phyloP scores from a whole-genome alignment of 2,329 filamentous ascomycete genomes.

The Pseudogymnoascus sp. region DNA sequence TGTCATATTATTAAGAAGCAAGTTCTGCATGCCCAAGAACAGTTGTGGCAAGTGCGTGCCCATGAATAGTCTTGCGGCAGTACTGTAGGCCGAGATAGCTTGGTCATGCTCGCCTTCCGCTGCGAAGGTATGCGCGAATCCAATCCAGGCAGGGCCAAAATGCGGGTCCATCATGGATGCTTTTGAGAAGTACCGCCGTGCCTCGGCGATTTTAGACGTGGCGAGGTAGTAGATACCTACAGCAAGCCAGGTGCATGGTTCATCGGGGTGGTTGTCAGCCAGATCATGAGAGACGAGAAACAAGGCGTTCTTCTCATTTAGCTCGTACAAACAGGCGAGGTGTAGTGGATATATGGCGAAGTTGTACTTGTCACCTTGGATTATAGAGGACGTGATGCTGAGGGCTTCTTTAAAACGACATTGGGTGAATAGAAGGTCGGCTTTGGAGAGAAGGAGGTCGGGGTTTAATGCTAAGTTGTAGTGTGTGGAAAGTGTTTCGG shows the following conservation, averaged over 20 bases:
- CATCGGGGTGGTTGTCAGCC: constrained; percentile 81
- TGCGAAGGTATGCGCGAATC: constrained; percentile 96
- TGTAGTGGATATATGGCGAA: constrained; percentile 85
- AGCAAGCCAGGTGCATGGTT: constrained; percentile 87
- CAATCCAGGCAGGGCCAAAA: constrained; percentile 96
- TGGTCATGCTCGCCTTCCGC: constrained; percentile 97
- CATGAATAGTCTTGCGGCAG: constrained; percentile 88
- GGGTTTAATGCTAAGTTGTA: constrained; percentile 82
- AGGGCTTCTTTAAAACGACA: constrained; percentile 87
- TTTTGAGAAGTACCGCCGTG: constrained; percentile 92
- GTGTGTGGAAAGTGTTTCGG: constrained; percentile 85
- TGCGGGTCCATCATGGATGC: constrained; percentile 96
- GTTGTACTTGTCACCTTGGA: constrained; percentile 80
- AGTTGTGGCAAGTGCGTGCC: constrained; percentile 93
- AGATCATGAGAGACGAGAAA: constrained; percentile 91
- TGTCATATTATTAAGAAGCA: constrained; percentile 89
- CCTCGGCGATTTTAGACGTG: constrained; percentile 84
- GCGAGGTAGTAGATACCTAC: constrained; percentile 92
- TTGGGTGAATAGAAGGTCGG: constrained; percentile 87
- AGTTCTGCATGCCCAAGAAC: constrained; percentile 97
- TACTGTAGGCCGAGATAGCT: constrained; percentile 94
- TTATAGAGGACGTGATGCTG: constrained; percentile 71
- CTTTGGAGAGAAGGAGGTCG: constrained; percentile 81
- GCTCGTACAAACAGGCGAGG: constrained; percentile 82
- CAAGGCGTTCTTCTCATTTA: constrained; percentile 75